phyloP scores from a whole-genome alignment of 345 rosid species.

The Clarkia xantiana region DNA sequence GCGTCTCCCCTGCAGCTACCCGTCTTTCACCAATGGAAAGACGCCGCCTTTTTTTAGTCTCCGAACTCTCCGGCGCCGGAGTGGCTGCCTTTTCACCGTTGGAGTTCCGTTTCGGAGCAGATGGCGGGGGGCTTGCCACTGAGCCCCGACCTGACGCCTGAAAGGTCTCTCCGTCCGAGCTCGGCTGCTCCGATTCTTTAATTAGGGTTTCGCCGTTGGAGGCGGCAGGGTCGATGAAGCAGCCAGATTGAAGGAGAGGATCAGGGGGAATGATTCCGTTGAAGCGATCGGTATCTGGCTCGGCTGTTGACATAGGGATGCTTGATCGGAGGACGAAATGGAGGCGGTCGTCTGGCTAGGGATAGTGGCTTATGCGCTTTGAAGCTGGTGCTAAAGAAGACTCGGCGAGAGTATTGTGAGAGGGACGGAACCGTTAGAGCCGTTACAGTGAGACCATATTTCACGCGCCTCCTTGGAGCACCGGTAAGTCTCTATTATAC shows the following conservation, averaged over 20 bases:
- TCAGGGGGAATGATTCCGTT: conserved; percentile 16
- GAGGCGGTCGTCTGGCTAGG: neutral
- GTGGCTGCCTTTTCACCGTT: conserved; percentile 2
- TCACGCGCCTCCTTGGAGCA: no score
- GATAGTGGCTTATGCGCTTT: no score
- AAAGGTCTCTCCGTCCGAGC: conserved; percentile 1
- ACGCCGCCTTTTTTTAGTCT: conserved; percentile 4
- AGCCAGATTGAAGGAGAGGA: conserved; percentile 30
- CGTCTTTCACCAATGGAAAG: neutral
- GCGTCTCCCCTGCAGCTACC: conserved; percentile 4
- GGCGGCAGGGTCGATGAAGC: conserved; percentile 21
- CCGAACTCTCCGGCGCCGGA: conserved; percentile 7
- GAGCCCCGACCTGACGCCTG: conserved; percentile 6
- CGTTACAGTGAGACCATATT: no score
- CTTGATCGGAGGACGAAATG: neutral
- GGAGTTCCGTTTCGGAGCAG: conserved; percentile 1
- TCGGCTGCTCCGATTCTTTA: conserved; percentile 1
- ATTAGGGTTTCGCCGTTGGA: conserved; percentile 12
- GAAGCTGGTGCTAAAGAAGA: no score
- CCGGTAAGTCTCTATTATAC: no score
- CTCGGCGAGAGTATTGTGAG: no score
- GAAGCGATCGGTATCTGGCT: conserved; percentile 7
- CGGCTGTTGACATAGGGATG: neutral
- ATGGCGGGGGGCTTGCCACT: conserved; percentile 10
- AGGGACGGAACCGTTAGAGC: no score